Evolutionary conservation across 106 monocot genomes (phyloP).

Genomic region (Apostasia shenzhenica): DNA sequence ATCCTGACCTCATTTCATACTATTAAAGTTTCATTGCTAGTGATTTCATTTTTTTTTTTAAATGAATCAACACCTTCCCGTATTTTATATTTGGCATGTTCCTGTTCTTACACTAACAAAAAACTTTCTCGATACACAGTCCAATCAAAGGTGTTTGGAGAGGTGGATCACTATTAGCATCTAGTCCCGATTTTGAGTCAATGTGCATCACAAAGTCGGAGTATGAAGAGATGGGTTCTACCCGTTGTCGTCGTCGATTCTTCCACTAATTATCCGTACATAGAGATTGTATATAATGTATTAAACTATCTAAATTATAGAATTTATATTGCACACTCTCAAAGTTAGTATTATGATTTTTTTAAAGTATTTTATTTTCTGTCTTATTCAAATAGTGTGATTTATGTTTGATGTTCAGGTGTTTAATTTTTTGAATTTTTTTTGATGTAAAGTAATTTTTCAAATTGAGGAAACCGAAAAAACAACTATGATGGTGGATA

Average conservation of each 20-base stretch:
- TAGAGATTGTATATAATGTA: no score
- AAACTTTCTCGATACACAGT: conserved; percentile 11
- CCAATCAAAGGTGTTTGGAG: conserved; percentile 93
- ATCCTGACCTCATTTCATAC: no score
- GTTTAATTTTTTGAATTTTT: no score
- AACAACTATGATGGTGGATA: no score
- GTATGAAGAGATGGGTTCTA: conserved; percentile 89
- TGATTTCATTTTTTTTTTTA: background rate
- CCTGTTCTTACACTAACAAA: background rate
- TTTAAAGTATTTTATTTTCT: no score
- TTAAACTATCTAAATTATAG: no score
- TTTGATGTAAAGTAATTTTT: no score
- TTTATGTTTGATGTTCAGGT: no score
- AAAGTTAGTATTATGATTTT: no score
- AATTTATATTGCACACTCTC: no score
- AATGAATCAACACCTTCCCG: background rate
- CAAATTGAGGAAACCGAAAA: no score
- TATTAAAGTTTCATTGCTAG: background rate
- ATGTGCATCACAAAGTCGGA: conserved; percentile 91
- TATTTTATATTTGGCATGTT: background rate
- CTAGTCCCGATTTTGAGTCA: conserved; percentile 90
- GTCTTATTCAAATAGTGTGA: no score
- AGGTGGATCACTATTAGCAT: conserved; percentile 88
- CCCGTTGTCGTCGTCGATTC: conserved; percentile 69
- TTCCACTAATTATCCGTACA: conserved; percentile 39